phyloP scores from a whole-genome alignment of 2,329 filamentous ascomycete genomes.

The Curvularia lunata region DNA sequence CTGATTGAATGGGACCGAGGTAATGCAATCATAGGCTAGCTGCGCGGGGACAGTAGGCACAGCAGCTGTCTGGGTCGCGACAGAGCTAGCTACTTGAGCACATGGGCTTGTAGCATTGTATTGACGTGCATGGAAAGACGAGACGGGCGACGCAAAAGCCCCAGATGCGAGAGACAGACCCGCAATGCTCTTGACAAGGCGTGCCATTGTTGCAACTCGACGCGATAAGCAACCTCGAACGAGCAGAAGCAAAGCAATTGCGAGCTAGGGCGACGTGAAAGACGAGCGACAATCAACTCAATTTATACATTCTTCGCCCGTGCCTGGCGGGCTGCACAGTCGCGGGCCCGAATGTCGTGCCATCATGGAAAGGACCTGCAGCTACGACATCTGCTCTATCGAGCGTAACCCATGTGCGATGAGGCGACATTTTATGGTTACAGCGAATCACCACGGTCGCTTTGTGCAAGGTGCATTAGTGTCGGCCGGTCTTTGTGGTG shows the following conservation, averaged over 20 bases:
- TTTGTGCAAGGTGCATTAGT: neutral
- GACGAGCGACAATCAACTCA: neutral
- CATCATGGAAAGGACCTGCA: neutral
- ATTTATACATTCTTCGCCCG: neutral
- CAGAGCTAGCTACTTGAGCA: slow-evolving; percentile 40
- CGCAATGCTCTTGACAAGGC: slow-evolving; percentile 27
- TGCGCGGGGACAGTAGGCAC: slow-evolving; percentile 51
- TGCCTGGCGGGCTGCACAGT: neutral
- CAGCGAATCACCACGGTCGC: neutral
- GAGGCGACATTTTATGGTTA: neutral
- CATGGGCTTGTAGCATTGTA: slow-evolving; percentile 41
- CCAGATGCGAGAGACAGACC: slow-evolving; percentile 37
- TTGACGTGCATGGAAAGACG: slow-evolving; percentile 30
- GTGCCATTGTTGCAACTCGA: slow-evolving; percentile 32
- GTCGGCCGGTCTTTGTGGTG: neutral
- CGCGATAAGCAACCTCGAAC: neutral
- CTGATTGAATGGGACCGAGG: slow-evolving; percentile 54
- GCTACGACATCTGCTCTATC: too few species aligned
- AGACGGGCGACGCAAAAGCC: slow-evolving; percentile 35
- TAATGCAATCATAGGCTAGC: slow-evolving; percentile 56
- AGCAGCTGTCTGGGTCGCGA: slow-evolving; percentile 33
- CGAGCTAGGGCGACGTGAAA: too few species aligned
- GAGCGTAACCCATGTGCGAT: too few species aligned
- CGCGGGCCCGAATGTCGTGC: neutral
- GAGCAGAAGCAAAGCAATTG: neutral